Evolutionary conservation across 2,329 filamentous ascomycete genomes (phyloP).

Genomic region (Amauroascus verrucosus): DNA sequence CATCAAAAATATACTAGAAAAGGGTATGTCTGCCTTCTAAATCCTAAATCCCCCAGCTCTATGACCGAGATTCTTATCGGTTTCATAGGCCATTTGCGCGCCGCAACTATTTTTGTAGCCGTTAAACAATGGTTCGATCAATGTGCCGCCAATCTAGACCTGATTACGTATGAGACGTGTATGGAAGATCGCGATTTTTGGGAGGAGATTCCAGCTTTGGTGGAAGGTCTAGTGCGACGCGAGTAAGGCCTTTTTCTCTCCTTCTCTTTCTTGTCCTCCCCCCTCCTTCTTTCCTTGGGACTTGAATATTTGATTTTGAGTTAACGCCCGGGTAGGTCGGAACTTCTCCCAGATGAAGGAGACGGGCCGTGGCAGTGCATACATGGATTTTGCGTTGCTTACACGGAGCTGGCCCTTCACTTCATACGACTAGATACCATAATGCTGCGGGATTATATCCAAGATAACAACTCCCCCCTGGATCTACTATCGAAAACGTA

Average conservation of each 20-base stretch:
- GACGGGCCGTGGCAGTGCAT: conserved; percentile 25
- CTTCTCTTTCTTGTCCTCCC: too few species aligned
- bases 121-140: conserved; percentile 37
- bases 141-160: conserved; percentile 27
- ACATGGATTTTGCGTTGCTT: conserved; percentile 36
- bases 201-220: conserved; percentile 33
- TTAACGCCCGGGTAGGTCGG: conserved; percentile 19
- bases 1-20: conserved; percentile 28
- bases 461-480: conserved; percentile 23
- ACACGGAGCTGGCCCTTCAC: conserved; percentile 32
- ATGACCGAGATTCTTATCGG: neutral
- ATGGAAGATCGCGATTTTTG: conserved; percentile 37
- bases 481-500: conserved; percentile 29
- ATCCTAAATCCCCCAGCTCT: neutral
- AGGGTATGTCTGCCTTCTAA: conserved; percentile 25
- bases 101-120: conserved; percentile 25
- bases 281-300: too few species aligned
- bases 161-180: conserved; percentile 28
- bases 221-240: conserved; percentile 35
- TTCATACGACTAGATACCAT: conserved; percentile 33
- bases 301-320: neutral
- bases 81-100: conserved; percentile 24
- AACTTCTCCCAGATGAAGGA: conserved; percentile 27
- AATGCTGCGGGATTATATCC: conserved; percentile 23
- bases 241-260: conserved; percentile 21